Conservation (phyloP, 2,329 filamentous ascomycete genomes). For the Biscogniauxia marginata region DNA sequence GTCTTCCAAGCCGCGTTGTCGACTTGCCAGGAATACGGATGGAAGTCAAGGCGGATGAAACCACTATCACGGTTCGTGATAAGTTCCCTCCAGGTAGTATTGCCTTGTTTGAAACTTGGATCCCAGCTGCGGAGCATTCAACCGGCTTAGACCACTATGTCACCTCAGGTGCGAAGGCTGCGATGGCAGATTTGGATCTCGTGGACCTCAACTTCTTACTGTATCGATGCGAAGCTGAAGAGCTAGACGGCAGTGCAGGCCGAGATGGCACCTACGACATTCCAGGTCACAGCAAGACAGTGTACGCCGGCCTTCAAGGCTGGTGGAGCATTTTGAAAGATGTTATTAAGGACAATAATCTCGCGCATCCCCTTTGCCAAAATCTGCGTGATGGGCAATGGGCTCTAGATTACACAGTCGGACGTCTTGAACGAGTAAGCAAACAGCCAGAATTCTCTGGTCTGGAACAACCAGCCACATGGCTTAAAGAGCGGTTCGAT, state of each 20-base stretch:
- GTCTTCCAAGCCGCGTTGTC: slow-evolving; percentile 79
- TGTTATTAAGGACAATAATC: slow-evolving; percentile 83
- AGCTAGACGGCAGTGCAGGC: slow-evolving; percentile 72
- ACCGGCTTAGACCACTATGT: slow-evolving; percentile 83
- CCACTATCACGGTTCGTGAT: slow-evolving; percentile 75
- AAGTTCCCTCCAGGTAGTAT: slow-evolving; percentile 92
- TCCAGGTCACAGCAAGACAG: slow-evolving; percentile 77
- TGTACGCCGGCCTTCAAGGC: slow-evolving; percentile 96
- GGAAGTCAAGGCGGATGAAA: slow-evolving; percentile 70
- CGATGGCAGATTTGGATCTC: slow-evolving; percentile 72
- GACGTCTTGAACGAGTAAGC: slow-evolving; percentile 71
- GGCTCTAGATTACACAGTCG: slow-evolving; percentile 85
- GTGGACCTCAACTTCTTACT: slow-evolving; percentile 88
- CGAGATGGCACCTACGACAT: slow-evolving; percentile 87
- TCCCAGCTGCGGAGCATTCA: slow-evolving; percentile 81
- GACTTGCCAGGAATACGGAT: slow-evolving; percentile 72
- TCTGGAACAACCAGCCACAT: slow-evolving; percentile 66
- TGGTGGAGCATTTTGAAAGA: slow-evolving; percentile 93
- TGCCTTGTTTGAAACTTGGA: slow-evolving; percentile 93
- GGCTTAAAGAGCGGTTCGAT: slow-evolving; percentile 83
- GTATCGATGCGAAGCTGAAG: slow-evolving; percentile 90
- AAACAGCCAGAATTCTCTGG: slow-evolving; percentile 59
- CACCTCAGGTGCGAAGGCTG: slow-evolving; percentile 74
- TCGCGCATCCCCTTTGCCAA: slow-evolving; percentile 90
- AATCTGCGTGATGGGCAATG: slow-evolving; percentile 89